Evolutionary conservation across 208 protist species (phyloP), one percentile per base, ranked within the genome.

Genomic region (Trypanosoma melophagium): DNA sequence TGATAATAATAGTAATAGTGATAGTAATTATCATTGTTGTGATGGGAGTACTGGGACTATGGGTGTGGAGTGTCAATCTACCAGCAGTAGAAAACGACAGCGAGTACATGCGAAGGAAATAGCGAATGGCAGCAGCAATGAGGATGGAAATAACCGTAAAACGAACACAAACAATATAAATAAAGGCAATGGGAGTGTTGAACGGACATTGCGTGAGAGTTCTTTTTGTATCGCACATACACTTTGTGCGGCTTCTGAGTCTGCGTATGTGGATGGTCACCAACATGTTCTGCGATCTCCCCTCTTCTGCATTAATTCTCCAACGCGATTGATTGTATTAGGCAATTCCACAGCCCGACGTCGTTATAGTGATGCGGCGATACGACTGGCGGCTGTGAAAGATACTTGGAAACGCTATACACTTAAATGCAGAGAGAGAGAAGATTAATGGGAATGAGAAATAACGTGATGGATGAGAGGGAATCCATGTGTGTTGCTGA

Each of bases 211-310:
- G 60, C 82, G 82, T 2, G 81, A 89, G 69, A 81, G 71, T 51
- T 50, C 60, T 1, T 87, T 73, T 65, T 90, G 83, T 65, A 52
- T 93, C 2, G 67, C 62, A 25, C 81, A 86, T 54, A 61, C 71
- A 13, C 67, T 90, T 4, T 90, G 83, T 62, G 25, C 55, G 2
- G 79, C 83, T 5, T 45, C 59, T 14, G 81, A 87, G 66, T 72
- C 81, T 0, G 83, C 64, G 22, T 93, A 93, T 71, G 76, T 93
- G 17, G 87, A 93, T 55, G 87, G 87, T 1, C 83, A 90, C 35
- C 87, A 93, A 65, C 84, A 90, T 60, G 60, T 86, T 10, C 74
- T 93, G 22, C 74, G 79, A 8, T 71, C 75, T 3, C 83, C 87
- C 1, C 75, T 90, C 31, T 93, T 93, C 61, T 80, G 75, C 53